Base-by-base conservation (phyloP, 2,329 filamentous ascomycete species). In the Dothideomycetes sp. region DNA sequence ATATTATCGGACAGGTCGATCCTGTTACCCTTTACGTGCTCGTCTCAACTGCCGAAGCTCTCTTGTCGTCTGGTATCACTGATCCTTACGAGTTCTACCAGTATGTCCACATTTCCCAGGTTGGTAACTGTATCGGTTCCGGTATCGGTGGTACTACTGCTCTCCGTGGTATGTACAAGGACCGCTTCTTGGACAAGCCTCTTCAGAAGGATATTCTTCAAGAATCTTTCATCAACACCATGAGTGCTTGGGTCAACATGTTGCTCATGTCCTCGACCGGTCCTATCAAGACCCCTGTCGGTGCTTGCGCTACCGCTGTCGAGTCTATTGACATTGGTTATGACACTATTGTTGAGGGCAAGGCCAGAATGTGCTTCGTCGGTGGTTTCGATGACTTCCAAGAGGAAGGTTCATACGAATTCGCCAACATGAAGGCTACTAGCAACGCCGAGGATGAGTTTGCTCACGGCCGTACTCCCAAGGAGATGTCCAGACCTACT, bases 211-310 rank as follows among this genome's bases (percentile, higher is more conserved):
- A 98, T 59, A 95, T 98, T 60, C 76, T 98, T 11, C 93, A 98
- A 61, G 91, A 98, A 67, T 96, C 91, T 10, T 98, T 98, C 73
- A 96, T 98, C 76, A 98, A 98, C 74, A 98, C 91, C 42, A 98
- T 98, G 89, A 82, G 85, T 53, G 91, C 91, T 12, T 98, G 91
- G 91, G 88, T 98, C 44, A 98, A 98, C 73, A 98, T 98, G 91
- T 71, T 98, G 66, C 72, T 98, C 49, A 71, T 98, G 49, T 98
- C 91, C 4, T 96, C 91, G 4, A 96, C 91, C 38, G 91, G 91
- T 52, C 86, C 91, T 29, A 96, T 98, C 74, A 95, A 96, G 74
- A 96, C 93, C 1, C 91, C 91, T 3, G 91, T 96, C 37, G 91
- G 89, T 70, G 91, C 91, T 57, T 98, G 91, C 61, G 91, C 91